phyloP scores from a whole-genome alignment of 2,329 filamentous ascomycete species.

The Fusarium anguioides region DNA sequence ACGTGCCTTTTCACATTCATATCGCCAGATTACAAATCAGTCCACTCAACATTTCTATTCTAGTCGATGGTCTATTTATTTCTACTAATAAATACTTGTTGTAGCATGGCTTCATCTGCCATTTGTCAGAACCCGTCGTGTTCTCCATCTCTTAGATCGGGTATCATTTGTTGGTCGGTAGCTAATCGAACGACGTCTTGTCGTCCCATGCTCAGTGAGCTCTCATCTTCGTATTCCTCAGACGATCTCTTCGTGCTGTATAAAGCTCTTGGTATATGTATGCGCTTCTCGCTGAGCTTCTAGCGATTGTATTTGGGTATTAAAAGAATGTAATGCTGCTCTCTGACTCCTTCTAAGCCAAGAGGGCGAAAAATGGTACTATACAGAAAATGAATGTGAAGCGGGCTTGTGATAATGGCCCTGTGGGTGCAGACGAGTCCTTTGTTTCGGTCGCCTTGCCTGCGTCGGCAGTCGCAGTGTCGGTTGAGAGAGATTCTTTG shows the following conservation, averaged over 20 bases:
- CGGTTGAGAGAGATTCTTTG: constrained; percentile 40
- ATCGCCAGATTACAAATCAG: background rate
- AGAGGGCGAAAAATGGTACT: constrained; percentile 42
- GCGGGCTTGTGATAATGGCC: constrained; percentile 33
- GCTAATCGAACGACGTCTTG: constrained; percentile 28
- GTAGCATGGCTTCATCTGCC: constrained; percentile 14
- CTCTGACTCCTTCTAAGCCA: constrained; percentile 35
- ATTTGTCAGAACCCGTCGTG: constrained; percentile 14
- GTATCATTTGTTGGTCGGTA: constrained; percentile 33
- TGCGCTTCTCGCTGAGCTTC: constrained; percentile 13
- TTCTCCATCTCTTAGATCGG: constrained; percentile 31
- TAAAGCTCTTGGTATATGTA: constrained; percentile 27
- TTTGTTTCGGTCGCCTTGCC: constrained; percentile 35
- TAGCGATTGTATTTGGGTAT: constrained; percentile 32
- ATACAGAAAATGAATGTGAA: constrained; percentile 45
- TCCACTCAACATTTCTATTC: constrained; percentile 29
- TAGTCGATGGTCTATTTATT: constrained; percentile 19
- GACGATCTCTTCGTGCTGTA: constrained; percentile 32
- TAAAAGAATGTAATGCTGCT: constrained; percentile 45
- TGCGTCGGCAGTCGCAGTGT: constrained; percentile 35
- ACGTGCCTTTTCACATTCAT: no score
- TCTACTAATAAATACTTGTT: constrained; percentile 15
- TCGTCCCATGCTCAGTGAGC: constrained; percentile 16
- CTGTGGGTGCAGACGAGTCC: constrained; percentile 38
- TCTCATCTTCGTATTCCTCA: constrained; percentile 8